Conservation (phyloP, 2,329 filamentous ascomycete species). For the Ophiostoma populinum region DNA sequence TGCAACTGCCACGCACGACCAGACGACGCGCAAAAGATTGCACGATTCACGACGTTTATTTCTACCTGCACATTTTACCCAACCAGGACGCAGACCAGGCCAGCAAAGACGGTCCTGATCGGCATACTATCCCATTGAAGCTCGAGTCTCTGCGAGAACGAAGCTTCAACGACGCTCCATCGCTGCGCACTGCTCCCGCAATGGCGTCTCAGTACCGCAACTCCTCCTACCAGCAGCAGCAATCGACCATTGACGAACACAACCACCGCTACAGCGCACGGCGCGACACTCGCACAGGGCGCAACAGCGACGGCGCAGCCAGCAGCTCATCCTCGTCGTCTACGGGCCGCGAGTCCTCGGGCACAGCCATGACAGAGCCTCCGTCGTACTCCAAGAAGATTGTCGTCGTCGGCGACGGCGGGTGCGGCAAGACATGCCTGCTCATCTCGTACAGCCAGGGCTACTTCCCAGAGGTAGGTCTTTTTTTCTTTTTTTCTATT, state of each 20-base stretch:
- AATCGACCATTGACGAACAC: constrained; percentile 22
- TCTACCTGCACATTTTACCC: too few species aligned
- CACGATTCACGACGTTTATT: too few species aligned
- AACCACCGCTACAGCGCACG: constrained; percentile 15
- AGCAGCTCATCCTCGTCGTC: constrained; percentile 68
- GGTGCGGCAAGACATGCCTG: constrained; percentile 95
- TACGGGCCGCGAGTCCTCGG: constrained; percentile 58
- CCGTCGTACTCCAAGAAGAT: constrained; percentile 98
- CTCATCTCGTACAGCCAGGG: constrained; percentile 98
- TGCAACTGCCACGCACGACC: too few species aligned
- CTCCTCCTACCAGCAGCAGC: constrained; percentile 27
- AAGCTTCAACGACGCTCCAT: too few species aligned
- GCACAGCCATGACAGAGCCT: constrained; percentile 59
- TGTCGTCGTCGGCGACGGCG: constrained; percentile 93
- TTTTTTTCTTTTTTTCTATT: too few species aligned
- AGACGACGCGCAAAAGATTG: too few species aligned
- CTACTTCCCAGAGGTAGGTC: constrained; percentile 99
- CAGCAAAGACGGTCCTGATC: too few species aligned
- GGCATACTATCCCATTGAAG: constrained; percentile 3
- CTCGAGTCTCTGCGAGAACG: too few species aligned
- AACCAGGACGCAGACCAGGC: too few species aligned
- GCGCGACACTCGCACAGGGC: constrained; percentile 33
- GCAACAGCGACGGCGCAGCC: constrained; percentile 78
- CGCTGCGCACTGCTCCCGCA: too few species aligned
- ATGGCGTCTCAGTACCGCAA: constrained; percentile 31